A percentile compares a stretch with the other conserved stretches of the same genome.
Conservation (phyloP, 2,329 filamentous ascomycete genomes). For the Metarhizium anisopliae region DNA sequence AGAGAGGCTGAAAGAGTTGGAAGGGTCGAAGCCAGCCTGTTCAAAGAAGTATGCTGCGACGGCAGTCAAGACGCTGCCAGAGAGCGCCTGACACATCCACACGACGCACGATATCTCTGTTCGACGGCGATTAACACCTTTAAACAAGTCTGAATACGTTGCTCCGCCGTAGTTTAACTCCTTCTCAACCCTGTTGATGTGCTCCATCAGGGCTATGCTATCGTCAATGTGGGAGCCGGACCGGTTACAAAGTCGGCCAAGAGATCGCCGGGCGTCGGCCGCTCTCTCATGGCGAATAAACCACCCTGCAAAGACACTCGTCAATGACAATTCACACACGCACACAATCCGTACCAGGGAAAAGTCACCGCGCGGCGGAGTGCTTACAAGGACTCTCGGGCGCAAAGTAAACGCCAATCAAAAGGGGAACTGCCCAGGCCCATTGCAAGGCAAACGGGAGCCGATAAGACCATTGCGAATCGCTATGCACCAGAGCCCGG, state of each 20-base stretch:
- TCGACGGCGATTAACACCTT: constrained; percentile 16
- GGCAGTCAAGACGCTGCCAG: constrained; percentile 12
- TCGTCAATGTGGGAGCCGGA: constrained; percentile 30
- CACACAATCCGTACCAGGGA: background rate
- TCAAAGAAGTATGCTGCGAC: constrained; percentile 31
- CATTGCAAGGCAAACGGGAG: constrained; percentile 33
- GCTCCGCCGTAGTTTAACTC: constrained; percentile 25
- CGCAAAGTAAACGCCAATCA: constrained; percentile 25
- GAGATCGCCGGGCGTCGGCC: background rate
- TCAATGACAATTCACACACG: background rate
- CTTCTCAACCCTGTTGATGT: constrained; percentile 33
- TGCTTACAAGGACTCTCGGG: constrained; percentile 30
- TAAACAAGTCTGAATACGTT: constrained; percentile 4
- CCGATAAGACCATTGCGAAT: constrained; percentile 26
- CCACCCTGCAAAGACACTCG: background rate
- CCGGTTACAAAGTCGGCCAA: constrained; percentile 18
- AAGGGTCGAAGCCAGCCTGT: constrained; percentile 28
- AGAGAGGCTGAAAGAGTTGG: constrained; percentile 28
- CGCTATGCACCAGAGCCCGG: constrained; percentile 20
- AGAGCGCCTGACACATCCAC: constrained; percentile 18
- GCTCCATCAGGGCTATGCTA: constrained; percentile 30
- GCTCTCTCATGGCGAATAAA: background rate
- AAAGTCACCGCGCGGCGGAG: background rate
- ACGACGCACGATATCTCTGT: constrained; percentile 19
- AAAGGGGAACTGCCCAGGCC: constrained; percentile 28